Conservation (phyloP, 139 green algal genomes). For the Tetradesmus lagerheimii region DNA sequence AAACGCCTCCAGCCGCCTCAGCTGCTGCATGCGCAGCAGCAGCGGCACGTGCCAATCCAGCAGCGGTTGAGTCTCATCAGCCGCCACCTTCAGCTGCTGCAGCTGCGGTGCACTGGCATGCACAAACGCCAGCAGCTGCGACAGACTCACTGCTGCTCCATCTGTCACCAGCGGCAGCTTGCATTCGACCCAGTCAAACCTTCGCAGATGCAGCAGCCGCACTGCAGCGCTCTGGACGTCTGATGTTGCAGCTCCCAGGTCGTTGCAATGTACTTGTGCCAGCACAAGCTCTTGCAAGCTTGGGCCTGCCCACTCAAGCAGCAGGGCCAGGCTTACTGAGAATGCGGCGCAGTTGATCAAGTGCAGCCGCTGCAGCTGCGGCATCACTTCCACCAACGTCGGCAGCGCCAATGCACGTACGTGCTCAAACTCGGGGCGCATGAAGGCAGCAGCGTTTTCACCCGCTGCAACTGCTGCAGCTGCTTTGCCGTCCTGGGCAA, state of each 20-base stretch:
- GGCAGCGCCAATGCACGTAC: neutral
- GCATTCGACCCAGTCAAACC: neutral
- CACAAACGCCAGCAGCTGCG: neutral
- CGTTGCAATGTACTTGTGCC: neutral
- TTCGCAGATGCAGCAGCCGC: neutral
- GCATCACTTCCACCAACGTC: neutral
- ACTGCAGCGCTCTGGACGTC: neutral
- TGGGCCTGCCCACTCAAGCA: neutral
- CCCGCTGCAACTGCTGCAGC: neutral
- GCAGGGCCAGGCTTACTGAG: neutral
- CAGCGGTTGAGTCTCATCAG: neutral
- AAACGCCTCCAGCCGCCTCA: neutral
- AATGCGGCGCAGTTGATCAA: neutral
- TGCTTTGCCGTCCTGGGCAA: neutral
- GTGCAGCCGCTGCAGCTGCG: neutral
- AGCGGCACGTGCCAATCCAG: neutral
- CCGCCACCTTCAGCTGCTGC: slow-evolving; percentile 5
- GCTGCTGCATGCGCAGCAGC: neutral
- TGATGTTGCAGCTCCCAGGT: neutral
- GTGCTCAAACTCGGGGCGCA: neutral
- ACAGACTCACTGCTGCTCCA: neutral
- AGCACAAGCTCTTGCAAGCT: neutral
- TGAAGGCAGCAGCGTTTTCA: neutral
- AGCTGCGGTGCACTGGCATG: neutral
- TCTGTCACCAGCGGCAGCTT: neutral